Percentiles rank a stretch among this genome's conserved stretches.
Evolutionary conservation across 225 moss, liverwort and hornwort species (phyloP).

Genomic region (Lunularia cruciata): DNA sequence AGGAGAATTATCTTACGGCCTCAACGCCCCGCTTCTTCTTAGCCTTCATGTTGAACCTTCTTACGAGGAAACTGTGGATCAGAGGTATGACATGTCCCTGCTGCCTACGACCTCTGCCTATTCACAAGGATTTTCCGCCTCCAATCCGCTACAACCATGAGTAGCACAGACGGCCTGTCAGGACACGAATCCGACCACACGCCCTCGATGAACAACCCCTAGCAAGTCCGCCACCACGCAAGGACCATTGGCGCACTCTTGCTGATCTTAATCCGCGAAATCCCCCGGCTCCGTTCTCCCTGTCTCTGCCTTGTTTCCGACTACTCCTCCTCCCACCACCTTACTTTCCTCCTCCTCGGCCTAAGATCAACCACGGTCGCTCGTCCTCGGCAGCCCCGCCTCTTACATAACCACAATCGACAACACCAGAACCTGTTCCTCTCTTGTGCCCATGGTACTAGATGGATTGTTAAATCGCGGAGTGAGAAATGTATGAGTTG

Average conservation of each 20-base stretch:
- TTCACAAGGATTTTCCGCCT: background rate
- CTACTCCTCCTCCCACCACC: conserved; percentile 7
- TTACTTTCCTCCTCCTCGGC: background rate
- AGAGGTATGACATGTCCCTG: conserved; percentile 25
- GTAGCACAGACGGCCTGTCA: conserved; percentile 6
- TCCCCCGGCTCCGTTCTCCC: conserved; percentile 14
- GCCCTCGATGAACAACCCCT: background rate
- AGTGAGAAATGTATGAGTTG: background rate
- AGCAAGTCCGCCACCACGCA: background rate
- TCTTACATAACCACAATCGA: conserved; percentile 16
- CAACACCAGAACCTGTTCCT: background rate
- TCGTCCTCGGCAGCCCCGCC: conserved; percentile 12
- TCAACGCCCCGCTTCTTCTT: conserved; percentile 99
- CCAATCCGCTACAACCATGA: conserved; percentile 27
- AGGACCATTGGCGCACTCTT: conserved; percentile 17
- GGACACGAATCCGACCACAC: conserved; percentile 13
- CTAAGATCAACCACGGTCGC: conserved; percentile 21
- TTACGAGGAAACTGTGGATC: conserved; percentile 12
- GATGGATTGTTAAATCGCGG: conserved; percentile 12
- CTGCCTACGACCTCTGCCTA: conserved; percentile 12
- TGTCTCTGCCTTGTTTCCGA: background rate
- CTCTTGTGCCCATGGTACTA: background rate
- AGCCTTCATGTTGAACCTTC: conserved; percentile 68
- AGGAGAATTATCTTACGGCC: conserved; percentile 63
- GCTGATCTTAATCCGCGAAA: conserved; percentile 14